Evolutionary conservation across 2,329 filamentous ascomycete genomes (phyloP), one percentile per base, ranked within the genome.

Genomic region (Nothophoma quercina): DNA sequence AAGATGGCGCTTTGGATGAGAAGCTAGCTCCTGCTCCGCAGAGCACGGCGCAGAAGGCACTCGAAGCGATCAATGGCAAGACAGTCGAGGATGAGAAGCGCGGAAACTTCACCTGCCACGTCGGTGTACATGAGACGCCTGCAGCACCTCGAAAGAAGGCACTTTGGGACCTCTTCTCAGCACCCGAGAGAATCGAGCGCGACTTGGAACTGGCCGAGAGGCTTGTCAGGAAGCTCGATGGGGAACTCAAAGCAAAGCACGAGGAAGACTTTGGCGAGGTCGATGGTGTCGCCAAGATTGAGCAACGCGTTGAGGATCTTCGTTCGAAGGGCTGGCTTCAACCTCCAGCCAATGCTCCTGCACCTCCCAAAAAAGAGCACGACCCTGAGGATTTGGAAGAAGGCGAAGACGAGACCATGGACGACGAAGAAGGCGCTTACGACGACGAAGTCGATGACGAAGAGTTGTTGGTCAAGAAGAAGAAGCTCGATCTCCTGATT

Each of bases 31-130:
- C 69, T 16, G 51, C 66, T 2, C 66, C 66, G 15, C 60, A 69
- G 18, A 75, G 71, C 26, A 89, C 88, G 2, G 91, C 92, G 0
- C 90, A 96, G 36, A 93, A 90, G 68, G 93, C 93, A 1, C 83
- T 97, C 0, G 91, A 95, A 56, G 91, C 92, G n/a, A 88, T 99
- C 65, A 98, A 99, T 67, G 91, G 93, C 63, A 98, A 99, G 79
- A 96, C 92, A 0, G 96, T 99, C 56, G 91, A 96, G 67, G 95
- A 99, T 69, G 89, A 96, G 62, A 87, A 89, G 39, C 89, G 93
- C 43, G 95, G 95, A 32, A 95, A 99, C 72, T 99, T 99, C 73
- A 93, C 93, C 23, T 97, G 95, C 70, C 95, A 99, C 69, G 95
- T 98, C 41, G 95, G 95, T 54, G 90, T 99, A 18, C 95, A 99